Conservation (phyloP, 2,329 filamentous ascomycete species). For the Botrytis fragariae region DNA sequence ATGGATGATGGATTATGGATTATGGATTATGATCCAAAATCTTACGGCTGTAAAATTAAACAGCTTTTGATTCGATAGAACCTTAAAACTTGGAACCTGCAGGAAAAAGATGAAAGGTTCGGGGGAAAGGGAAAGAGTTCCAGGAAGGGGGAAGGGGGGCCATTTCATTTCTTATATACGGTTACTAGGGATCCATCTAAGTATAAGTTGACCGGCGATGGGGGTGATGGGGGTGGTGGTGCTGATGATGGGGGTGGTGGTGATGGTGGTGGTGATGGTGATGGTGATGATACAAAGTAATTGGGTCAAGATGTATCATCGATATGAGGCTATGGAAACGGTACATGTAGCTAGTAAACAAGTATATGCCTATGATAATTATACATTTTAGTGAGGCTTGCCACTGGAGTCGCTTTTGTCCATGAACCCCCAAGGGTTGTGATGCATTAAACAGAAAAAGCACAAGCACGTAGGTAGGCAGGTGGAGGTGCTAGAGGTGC, state of each 20-base stretch:
- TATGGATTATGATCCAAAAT: neutral
- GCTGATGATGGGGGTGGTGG: no score
- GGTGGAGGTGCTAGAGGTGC: neutral
- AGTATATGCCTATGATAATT: neutral
- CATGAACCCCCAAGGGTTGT: neutral
- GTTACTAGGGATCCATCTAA: neutral
- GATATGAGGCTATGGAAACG: neutral
- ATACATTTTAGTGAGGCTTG: neutral
- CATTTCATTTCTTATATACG: neutral
- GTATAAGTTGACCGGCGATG: neutral
- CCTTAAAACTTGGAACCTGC: slow-evolving; percentile 5
- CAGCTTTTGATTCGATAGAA: slow-evolving; percentile 7
- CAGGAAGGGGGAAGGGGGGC: neutral
- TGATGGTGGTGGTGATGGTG: no score
- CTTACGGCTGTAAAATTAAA: neutral
- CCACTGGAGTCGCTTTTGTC: neutral
- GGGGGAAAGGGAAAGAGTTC: neutral
- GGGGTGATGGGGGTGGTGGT: no score
- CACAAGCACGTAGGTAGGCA: neutral
- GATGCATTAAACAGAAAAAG: neutral
- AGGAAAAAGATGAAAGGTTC: neutral
- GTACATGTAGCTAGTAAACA: neutral
- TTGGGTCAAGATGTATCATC: neutral
- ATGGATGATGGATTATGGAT: neutral
- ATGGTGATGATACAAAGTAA: neutral